Percentiles rank a stretch among this genome's conserved stretches.
Conservation (phyloP, 768 basidiomycete genomes). For the Phanerodontia chrysosporium region DNA sequence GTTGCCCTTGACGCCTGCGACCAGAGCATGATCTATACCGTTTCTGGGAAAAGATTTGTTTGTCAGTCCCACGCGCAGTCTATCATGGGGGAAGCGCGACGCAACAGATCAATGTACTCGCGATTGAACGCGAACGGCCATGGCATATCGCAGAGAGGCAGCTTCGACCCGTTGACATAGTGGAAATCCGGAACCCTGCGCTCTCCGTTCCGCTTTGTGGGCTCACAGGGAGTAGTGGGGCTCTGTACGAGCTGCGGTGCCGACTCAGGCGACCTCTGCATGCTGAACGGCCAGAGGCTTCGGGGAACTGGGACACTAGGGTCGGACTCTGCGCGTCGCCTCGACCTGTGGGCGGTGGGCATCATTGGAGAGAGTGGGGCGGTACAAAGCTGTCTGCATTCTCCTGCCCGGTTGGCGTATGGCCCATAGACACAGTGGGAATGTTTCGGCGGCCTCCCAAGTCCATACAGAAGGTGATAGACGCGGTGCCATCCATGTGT, state of each 20-base stretch:
- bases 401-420: not conserved
- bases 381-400: not conserved
- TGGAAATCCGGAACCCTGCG: not conserved
- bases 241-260: not conserved
- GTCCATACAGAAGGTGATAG: not conserved
- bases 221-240: not conserved
- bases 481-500: not conserved
- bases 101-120: slow-evolving; percentile 10
- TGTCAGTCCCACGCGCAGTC: not conserved
- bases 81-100: not conserved
- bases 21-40: slow-evolving; percentile 7
- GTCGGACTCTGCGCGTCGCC: slow-evolving; percentile 1
- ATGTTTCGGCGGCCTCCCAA: not conserved
- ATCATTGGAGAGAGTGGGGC: not conserved
- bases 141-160: slow-evolving; percentile 8
- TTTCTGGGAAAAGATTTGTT: slow-evolving; percentile 1
- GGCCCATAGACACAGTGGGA: not conserved
- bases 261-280: not conserved
- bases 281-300: not conserved
- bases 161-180: slow-evolving; percentile 10
- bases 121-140: slow-evolving; percentile 13
- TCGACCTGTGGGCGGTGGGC: not conserved
- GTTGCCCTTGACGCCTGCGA: not conserved
- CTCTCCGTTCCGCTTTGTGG: too few species aligned
- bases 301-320: not conserved